Evolutionary conservation across 305 asterid genomes (phyloP), one percentile per base, ranked within the genome.

Genomic region (Rubia tinctorum): DNA sequence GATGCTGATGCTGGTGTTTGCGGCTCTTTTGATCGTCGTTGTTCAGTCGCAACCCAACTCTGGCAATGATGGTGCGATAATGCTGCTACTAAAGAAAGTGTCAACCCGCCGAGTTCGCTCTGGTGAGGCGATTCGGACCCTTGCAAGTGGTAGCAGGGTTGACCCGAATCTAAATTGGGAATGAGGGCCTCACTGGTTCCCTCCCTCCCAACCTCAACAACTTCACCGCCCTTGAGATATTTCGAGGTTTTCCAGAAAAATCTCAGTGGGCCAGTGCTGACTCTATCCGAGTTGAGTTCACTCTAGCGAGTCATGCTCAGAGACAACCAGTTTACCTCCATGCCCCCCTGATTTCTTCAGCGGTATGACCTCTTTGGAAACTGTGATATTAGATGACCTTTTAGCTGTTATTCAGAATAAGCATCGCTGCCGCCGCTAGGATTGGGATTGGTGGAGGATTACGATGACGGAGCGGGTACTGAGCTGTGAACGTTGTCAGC

Each of bases 311-410:
- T 91, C 39, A 71, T 86, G 8, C 76, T 94, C 73, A 82, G 27
- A 75, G 51, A 78, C 77, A 94, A 94, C 84, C 84, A 77, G 56
- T 94, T 94, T 80, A 73, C 87, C 45, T 90, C 76, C 6, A 83
- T 91, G 30, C n/a, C 93, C 99, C 0, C 51, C 83, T 20, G 95
- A 90, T 81, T 94, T 94, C 84, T 94, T 94, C 80, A 22, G 81
- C 42, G 99, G 97, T 68, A 68, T 90, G 91, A 78, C 76, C 67
- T 77, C 91, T 14, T 76, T 94, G 67, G 75, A 74, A 44, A 59
- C 11, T 42, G 92, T 90, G 75, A 70, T 23, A 34, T 66, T 94
- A 80, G 99, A 94, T 80, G 47, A 76, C 60, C n/a, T n/a, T n/a
- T n/a, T n/a, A n/a, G n/a, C n/a, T n/a, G n/a, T n/a, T n/a, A n/a